Evolutionary conservation across 139 green algal genomes (phyloP).

Genomic region (Tetraselmis chui): DNA sequence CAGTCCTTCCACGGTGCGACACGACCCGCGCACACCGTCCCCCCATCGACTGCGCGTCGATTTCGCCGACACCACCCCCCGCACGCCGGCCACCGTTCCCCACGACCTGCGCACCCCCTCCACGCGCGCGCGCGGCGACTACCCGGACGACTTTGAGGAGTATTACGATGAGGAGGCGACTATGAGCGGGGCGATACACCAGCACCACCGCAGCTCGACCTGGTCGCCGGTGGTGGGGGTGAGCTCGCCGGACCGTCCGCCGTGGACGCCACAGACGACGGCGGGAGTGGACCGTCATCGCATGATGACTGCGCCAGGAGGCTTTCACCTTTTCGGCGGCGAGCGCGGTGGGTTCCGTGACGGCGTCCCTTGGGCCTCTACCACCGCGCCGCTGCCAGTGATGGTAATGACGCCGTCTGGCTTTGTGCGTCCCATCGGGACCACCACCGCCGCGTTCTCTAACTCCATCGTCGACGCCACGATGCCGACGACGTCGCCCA

Average conservation of each 20-base stretch:
- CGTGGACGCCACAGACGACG: not conserved
- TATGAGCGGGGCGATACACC: too few relatives aligned
- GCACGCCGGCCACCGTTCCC: not conserved
- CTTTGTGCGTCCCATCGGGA: not conserved
- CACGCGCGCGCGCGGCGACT: not conserved
- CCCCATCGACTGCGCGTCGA: not conserved
- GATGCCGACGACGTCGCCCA: too few relatives aligned
- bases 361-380: not conserved
- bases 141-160: not conserved
- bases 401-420: not conserved
- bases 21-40: not conserved
- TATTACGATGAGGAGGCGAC: not conserved
- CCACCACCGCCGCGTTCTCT: not conserved
- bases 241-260: too few relatives aligned
- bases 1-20: not conserved
- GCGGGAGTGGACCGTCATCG: not conserved
- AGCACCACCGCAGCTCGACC: too few relatives aligned
- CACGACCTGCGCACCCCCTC: not conserved
- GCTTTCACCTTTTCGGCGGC: not conserved
- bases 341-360: not conserved
- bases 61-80: not conserved
- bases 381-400: not conserved
- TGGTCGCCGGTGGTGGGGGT: not conserved
- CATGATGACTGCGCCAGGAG: not conserved
- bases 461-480: too few relatives aligned